These are phyloP conservation scores for Syzygium grande DNA, from an alignment of 345 rosid genomes.

Conservation along the genomic window DNA sequence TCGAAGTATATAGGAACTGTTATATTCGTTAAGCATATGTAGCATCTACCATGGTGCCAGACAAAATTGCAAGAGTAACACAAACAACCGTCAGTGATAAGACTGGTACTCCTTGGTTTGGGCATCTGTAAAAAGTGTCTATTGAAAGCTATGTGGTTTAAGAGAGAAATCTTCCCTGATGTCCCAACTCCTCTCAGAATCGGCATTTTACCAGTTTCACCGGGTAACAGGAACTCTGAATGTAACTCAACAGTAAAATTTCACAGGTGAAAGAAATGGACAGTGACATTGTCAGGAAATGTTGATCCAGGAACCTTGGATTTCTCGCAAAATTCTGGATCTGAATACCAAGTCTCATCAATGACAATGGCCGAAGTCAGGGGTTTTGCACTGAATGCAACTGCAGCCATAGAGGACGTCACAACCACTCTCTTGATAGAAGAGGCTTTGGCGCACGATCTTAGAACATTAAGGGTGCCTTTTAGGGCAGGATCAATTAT, in stretches of 20 bases:
- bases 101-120: background rate
- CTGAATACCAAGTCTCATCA: constrained; percentile 45
- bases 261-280: background rate
- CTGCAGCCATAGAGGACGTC: constrained; percentile 42
- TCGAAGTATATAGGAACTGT: background rate
- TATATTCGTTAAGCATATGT: background rate
- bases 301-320: constrained; percentile 4
- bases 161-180: background rate
- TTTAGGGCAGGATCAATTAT: constrained; percentile 43
- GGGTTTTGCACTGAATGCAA: constrained; percentile 17
- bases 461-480: constrained; percentile 43
- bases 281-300: background rate
- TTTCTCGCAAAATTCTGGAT: constrained; percentile 17
- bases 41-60: background rate
- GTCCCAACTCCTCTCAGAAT: background rate
- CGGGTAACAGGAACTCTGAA: background rate
- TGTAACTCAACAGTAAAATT: background rate
- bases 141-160: background rate
- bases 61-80: background rate
- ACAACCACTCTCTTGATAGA: constrained; percentile 38
- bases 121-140: background rate
- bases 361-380: constrained; percentile 18
- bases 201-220: background rate
- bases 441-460: constrained; percentile 25
- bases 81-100: background rate